Evolutionary conservation across 2,329 filamentous ascomycete species (phyloP).

Genomic region (Setomelanomma holmii): DNA sequence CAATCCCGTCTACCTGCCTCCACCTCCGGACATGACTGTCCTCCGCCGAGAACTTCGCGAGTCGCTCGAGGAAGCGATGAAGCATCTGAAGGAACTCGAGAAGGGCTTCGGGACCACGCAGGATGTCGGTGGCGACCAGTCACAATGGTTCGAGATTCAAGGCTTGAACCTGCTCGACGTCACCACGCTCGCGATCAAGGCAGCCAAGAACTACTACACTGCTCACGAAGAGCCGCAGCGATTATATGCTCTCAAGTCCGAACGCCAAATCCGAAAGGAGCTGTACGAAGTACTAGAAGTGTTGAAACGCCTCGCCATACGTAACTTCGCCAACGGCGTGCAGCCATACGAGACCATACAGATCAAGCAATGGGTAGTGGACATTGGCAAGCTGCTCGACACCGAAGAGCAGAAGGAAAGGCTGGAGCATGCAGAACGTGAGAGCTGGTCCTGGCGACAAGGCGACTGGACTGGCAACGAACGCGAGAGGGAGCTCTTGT

Average conservation of each 20-base stretch:
- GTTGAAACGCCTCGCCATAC: slow-evolving; percentile 86
- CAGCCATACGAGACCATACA: slow-evolving; percentile 77
- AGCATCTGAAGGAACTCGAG: slow-evolving; percentile 69
- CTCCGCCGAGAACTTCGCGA: slow-evolving; percentile 74
- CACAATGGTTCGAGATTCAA: slow-evolving; percentile 84
- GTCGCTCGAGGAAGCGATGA: slow-evolving; percentile 72
- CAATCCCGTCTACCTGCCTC: slow-evolving; percentile 79
- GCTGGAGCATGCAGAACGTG: slow-evolving; percentile 73
- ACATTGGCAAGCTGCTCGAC: slow-evolving; percentile 77
- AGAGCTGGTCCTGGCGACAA: slow-evolving; percentile 80
- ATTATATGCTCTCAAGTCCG: slow-evolving; percentile 84
- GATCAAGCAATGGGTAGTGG: slow-evolving; percentile 79
- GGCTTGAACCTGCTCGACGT: slow-evolving; percentile 92
- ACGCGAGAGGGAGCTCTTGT: slow-evolving; percentile 79
- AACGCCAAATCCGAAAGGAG: slow-evolving; percentile 84
- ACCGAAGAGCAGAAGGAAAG: slow-evolving; percentile 80
- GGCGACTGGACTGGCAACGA: slow-evolving; percentile 77
- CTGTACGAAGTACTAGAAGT: slow-evolving; percentile 87
- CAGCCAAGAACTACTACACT: slow-evolving; percentile 96
- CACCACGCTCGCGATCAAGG: slow-evolving; percentile 91
- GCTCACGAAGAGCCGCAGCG: slow-evolving; percentile 86
- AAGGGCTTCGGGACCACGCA: slow-evolving; percentile 34
- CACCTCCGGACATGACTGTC: slow-evolving; percentile 81
- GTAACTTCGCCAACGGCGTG: slow-evolving; percentile 85
- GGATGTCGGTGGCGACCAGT: slow-evolving; percentile 48